Conservation (phyloP, 306 rosid species). For the Vicia villosa region DNA sequence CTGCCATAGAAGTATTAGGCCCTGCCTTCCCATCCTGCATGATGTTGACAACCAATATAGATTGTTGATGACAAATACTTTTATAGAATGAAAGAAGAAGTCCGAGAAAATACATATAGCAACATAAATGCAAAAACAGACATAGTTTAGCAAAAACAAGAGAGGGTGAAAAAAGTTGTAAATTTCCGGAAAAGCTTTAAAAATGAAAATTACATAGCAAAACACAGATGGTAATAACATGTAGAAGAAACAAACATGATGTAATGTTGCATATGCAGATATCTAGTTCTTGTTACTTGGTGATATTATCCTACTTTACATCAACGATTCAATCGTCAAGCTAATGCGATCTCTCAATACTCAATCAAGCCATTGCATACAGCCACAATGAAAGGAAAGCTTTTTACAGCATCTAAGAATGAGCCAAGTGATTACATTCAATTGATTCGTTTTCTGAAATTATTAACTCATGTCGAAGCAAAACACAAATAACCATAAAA, state of each 20-base stretch:
- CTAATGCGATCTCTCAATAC: not conserved
- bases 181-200: not conserved
- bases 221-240: not conserved
- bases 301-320: not conserved
- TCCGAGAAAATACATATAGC: not conserved
- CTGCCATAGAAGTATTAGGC: constrained; percentile 65
- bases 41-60: constrained; percentile 39
- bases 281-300: not conserved
- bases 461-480: not conserved
- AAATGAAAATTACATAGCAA: not conserved
- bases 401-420: constrained; percentile 3
- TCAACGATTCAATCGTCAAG: constrained; percentile 15
- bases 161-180: not conserved
- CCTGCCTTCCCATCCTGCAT: constrained; percentile 70
- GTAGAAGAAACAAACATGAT: not conserved
- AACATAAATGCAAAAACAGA: constrained; percentile 1
- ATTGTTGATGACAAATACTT: not conserved
- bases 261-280: not conserved
- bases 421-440: not conserved
- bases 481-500: not conserved
- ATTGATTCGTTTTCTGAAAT: too few species aligned
- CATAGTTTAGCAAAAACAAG: not conserved
- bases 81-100: not conserved
- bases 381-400: constrained; percentile 10
- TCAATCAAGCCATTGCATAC: not conserved